These are phyloP conservation scores for Apiospora phragmitis DNA, from an alignment of 2,329 filamentous ascomycete species.

Conservation along the genomic window DNA sequence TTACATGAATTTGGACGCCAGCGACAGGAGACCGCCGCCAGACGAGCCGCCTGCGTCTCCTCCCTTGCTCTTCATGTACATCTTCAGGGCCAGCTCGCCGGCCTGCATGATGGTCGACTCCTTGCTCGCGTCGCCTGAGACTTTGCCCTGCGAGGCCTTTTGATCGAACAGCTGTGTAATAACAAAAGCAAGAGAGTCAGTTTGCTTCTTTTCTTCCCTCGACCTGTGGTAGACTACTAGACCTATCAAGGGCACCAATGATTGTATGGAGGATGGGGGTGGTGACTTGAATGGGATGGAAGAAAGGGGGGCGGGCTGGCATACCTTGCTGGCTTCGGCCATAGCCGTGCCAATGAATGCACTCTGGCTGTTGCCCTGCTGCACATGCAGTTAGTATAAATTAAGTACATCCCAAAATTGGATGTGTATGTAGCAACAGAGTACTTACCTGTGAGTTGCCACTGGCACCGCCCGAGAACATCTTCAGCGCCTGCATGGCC, in stretches of 20 bases:
- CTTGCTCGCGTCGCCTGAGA: slow-evolving; percentile 67
- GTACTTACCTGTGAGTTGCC: slow-evolving; percentile 37
- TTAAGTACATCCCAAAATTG: background rate
- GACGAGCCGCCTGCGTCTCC: slow-evolving; percentile 38
- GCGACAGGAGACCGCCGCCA: slow-evolving; percentile 27
- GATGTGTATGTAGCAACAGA: background rate
- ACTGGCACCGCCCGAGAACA: slow-evolving; percentile 64
- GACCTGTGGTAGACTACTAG: background rate
- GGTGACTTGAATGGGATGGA: too few relatives aligned
- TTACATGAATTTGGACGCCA: slow-evolving; percentile 35
- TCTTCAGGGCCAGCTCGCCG: slow-evolving; percentile 84
- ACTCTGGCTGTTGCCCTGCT: slow-evolving; percentile 63
- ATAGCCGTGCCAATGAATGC: slow-evolving; percentile 84
- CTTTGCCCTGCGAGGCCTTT: slow-evolving; percentile 55
- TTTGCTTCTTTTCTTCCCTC: background rate
- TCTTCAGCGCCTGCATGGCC: slow-evolving; percentile 79
- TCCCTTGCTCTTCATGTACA: slow-evolving; percentile 81
- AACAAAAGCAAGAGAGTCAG: slow-evolving; percentile 13
- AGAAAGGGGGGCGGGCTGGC: slow-evolving; percentile 16
- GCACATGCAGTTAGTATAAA: slow-evolving; percentile 4
- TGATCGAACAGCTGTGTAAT: slow-evolving; percentile 57
- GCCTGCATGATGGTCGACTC: slow-evolving; percentile 77
- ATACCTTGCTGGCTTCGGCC: slow-evolving; percentile 79
- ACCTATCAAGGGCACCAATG: too few relatives aligned
- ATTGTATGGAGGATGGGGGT: too few relatives aligned